Conservation (phyloP, 768 basidiomycete species). For the Leccinum longicurvipes region DNA sequence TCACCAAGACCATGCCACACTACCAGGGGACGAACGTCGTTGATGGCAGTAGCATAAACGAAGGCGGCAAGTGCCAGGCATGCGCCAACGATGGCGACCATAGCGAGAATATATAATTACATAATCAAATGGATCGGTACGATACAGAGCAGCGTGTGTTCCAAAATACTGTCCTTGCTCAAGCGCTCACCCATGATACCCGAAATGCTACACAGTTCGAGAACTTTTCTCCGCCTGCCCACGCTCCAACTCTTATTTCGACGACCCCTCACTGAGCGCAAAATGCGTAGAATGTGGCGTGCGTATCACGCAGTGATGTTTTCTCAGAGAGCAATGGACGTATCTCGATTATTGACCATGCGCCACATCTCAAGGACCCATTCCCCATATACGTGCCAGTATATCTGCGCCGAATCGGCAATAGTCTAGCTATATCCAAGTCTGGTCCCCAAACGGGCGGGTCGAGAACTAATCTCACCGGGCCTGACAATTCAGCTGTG, state of each 20-base stretch:
- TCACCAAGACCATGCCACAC: constrained; percentile 87
- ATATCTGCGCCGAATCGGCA: neutral
- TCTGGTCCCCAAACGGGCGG: neutral
- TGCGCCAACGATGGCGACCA: constrained; percentile 12
- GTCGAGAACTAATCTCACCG: neutral
- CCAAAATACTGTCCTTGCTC: too few species aligned
- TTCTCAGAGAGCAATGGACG: neutral
- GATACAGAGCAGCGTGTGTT: too few species aligned
- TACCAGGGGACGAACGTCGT: constrained; percentile 52
- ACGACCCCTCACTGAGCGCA: neutral
- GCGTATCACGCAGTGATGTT: neutral
- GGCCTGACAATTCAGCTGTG: neutral
- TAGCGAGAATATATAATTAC: constrained; percentile 2
- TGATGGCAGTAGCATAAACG: constrained; percentile 13
- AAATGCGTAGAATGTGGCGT: neutral
- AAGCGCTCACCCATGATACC: too few species aligned
- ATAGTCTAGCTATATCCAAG: neutral
- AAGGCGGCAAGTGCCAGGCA: constrained; percentile 15
- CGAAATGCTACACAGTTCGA: neutral
- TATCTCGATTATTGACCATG: neutral
- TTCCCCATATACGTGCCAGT: neutral
- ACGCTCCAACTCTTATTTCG: neutral
- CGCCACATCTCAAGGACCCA: neutral
- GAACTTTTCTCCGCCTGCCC: neutral
- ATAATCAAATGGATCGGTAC: constrained; percentile 1